A percentile compares a stretch with the other conserved stretches of the same genome.
These are phyloP conservation scores for Cubamyces sp. DNA, from an alignment of 768 basidiomycete genomes.

Conservation along the genomic window DNA sequence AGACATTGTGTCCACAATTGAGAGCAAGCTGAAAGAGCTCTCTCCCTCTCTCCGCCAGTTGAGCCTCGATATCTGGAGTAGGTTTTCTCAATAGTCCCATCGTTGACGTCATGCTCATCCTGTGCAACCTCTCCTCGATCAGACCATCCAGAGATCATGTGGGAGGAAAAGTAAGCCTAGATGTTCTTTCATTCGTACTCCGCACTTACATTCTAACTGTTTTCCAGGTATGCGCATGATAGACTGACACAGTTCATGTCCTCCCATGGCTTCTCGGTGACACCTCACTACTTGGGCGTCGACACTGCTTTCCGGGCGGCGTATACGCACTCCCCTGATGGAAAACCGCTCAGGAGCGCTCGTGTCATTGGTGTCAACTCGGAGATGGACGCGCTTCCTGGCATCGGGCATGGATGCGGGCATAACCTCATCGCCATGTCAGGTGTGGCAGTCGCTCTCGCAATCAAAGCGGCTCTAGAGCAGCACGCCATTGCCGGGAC, in stretches of 20 bases:
- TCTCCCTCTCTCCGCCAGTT: slow-evolving; percentile 59
- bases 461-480: slow-evolving; percentile 69
- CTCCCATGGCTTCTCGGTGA: slow-evolving; percentile 70
- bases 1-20: slow-evolving; percentile 57
- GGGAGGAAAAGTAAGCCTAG: slow-evolving; percentile 35
- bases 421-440: slow-evolving; percentile 84
- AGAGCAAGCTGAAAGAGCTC: slow-evolving; percentile 54
- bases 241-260: slow-evolving; percentile 68
- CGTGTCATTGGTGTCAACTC: slow-evolving; percentile 78
- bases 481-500: slow-evolving; percentile 66
- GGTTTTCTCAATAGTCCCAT: slow-evolving; percentile 22
- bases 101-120: background rate
- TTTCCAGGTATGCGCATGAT: slow-evolving; percentile 71
- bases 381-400: slow-evolving; percentile 70
- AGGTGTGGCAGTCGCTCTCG: slow-evolving; percentile 75
- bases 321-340: slow-evolving; percentile 58
- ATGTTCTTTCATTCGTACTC: slow-evolving; percentile 35
- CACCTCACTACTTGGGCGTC: slow-evolving; percentile 68
- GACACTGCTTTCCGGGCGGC: slow-evolving; percentile 81
- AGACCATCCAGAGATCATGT: slow-evolving; percentile 28
- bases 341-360: background rate
- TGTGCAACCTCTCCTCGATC: slow-evolving; percentile 3
- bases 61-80: slow-evolving; percentile 76
- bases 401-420: slow-evolving; percentile 70
- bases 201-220: slow-evolving; percentile 9